A percentile compares a stretch with the other conserved stretches of the same genome.
phyloP scores from a whole-genome alignment of 345 rosid species.

The Erysimum cheiranthoides region DNA sequence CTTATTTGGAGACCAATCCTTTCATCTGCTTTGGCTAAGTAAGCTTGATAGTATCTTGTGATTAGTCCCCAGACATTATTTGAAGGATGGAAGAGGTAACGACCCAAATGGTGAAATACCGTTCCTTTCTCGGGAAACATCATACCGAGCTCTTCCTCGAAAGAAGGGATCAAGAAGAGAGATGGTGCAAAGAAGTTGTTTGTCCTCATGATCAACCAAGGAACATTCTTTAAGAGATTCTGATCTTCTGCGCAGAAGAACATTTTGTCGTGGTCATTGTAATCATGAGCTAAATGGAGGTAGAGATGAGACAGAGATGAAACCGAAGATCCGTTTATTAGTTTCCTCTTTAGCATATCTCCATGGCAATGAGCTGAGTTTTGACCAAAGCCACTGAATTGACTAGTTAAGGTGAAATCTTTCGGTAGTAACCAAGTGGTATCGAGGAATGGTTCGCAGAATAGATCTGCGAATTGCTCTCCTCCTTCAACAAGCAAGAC shows the following conservation, averaged over 20 bases:
- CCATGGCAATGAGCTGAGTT: slow-evolving; percentile 60
- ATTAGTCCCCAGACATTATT: slow-evolving; percentile 74
- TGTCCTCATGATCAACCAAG: slow-evolving; percentile 73
- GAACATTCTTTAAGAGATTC: slow-evolving; percentile 48
- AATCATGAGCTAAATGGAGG: slow-evolving; percentile 69
- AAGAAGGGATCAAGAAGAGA: slow-evolving; percentile 64
- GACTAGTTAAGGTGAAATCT: slow-evolving; percentile 51
- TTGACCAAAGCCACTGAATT: slow-evolving; percentile 51
- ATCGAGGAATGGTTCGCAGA: slow-evolving; percentile 73
- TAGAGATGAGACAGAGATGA: slow-evolving; percentile 53
- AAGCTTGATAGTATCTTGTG: slow-evolving; percentile 65
- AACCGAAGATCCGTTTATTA: slow-evolving; percentile 37
- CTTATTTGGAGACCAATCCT: slow-evolving; percentile 73
- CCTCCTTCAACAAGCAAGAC: slow-evolving; percentile 70
- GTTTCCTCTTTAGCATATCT: slow-evolving; percentile 56
- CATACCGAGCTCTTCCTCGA: slow-evolving; percentile 50
- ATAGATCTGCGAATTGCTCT: slow-evolving; percentile 56
- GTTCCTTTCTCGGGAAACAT: slow-evolving; percentile 65
- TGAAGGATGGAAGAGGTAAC: slow-evolving; percentile 75
- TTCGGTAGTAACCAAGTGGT: slow-evolving; percentile 62
- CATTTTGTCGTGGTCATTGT: slow-evolving; percentile 65
- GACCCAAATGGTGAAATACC: slow-evolving; percentile 66
- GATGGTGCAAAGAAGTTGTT: slow-evolving; percentile 76
- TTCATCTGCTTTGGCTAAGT: slow-evolving; percentile 70
- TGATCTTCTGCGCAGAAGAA: slow-evolving; percentile 72